phyloP scores from a whole-genome alignment of 192 early-diverging fungal genomes.

The Chytriomyces confervae region DNA sequence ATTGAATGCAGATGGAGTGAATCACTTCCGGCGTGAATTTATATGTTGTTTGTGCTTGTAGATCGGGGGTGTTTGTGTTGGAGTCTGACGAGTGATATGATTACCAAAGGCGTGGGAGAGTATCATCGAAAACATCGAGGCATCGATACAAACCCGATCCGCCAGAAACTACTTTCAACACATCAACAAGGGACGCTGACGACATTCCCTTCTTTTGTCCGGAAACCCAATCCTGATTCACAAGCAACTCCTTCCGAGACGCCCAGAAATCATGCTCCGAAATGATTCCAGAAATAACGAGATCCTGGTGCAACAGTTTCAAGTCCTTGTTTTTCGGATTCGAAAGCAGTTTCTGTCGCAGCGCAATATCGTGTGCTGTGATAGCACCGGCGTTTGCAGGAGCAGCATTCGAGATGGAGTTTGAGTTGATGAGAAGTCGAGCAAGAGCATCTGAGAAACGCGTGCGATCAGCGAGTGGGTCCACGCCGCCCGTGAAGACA shows the following conservation, averaged over 20 bases:
- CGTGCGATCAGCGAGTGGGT: conserved; percentile 49
- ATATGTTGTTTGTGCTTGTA: conserved; percentile 56
- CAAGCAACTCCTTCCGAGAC: conserved; percentile 74
- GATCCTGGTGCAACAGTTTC: conserved; percentile 71
- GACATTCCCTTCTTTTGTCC: conserved; percentile 82
- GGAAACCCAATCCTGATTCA: conserved; percentile 69
- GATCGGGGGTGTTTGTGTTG: not conserved
- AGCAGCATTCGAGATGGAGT: conserved; percentile 20
- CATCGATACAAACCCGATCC: conserved; percentile 57
- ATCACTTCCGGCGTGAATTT: conserved; percentile 90
- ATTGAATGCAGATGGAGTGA: conserved; percentile 87
- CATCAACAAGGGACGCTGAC: conserved; percentile 69
- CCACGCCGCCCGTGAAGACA: conserved; percentile 51
- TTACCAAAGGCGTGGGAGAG: no score
- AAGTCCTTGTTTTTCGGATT: conserved; percentile 67
- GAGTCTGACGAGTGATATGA: not conserved
- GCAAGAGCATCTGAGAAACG: not conserved
- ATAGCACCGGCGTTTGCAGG: conserved; percentile 38
- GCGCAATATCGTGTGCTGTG: conserved; percentile 62
- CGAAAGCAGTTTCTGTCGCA: conserved; percentile 66
- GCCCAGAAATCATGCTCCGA: conserved; percentile 96
- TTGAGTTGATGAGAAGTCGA: not conserved
- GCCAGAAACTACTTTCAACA: conserved; percentile 63
- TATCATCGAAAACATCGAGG: no score
- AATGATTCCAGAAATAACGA: conserved; percentile 77